Evolutionary conservation across 148 eudicot species (phyloP).

Genomic region (Salicornia ramosissima): DNA sequence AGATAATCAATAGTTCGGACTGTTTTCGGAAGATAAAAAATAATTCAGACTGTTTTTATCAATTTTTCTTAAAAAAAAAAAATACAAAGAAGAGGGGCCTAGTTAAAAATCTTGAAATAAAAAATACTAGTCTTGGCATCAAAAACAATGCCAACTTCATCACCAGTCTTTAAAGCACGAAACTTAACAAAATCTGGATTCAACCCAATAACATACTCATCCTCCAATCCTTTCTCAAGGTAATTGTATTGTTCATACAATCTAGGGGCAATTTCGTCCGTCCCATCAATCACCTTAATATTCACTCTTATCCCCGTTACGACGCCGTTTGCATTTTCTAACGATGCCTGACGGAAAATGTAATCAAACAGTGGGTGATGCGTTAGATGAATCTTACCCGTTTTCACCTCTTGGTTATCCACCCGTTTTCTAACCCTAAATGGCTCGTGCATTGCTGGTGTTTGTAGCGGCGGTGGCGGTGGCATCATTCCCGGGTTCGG

Average conservation of each 20-base stretch:
- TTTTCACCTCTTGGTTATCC: conserved; percentile 8
- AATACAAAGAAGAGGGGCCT: too few species aligned
- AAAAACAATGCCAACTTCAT: conserved; percentile 20
- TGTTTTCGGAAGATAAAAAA: too few species aligned
- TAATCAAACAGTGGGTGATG: conserved; percentile 20
- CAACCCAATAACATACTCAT: conserved; percentile 25
- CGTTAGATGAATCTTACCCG: conserved; percentile 20
- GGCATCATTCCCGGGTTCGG: neutral
- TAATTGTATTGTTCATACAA: conserved; percentile 16
- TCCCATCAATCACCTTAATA: conserved; percentile 15
- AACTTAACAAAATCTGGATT: conserved; percentile 17
- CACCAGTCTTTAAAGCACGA: conserved; percentile 20
- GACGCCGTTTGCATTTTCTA: conserved; percentile 15
- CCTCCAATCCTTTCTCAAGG: conserved; percentile 14
- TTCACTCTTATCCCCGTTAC: conserved; percentile 2
- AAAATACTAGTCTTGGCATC: conserved; percentile 8
- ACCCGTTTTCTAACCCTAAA: conserved; percentile 24
- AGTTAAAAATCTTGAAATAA: conserved; percentile 16
- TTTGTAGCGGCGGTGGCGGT: too few species aligned
- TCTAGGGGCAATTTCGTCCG: conserved; percentile 16
- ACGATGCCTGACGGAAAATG: conserved; percentile 3
- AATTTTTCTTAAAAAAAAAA: too few species aligned
- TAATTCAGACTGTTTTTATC: too few species aligned
- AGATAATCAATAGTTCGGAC: too few species aligned
- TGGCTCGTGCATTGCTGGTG: too few species aligned